These are phyloP conservation scores for Fusarium sp. DNA, from an alignment of 2,329 filamentous ascomycete species.

Conservation along the genomic window DNA sequence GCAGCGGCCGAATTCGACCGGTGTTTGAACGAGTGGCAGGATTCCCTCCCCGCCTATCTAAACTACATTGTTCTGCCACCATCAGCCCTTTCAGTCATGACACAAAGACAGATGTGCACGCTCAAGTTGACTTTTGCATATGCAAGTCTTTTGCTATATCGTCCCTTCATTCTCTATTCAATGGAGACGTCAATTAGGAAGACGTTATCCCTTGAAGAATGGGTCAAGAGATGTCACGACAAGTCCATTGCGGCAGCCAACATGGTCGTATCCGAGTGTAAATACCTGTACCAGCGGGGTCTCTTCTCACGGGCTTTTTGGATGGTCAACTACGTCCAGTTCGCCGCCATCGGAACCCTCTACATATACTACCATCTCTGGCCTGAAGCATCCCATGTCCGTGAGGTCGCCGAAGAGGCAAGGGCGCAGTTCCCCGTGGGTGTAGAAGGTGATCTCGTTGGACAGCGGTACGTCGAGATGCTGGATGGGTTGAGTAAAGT, in stretches of 20 bases:
- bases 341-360: neutral
- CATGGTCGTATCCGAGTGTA: neutral
- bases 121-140: neutral
- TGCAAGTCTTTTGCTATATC: neutral
- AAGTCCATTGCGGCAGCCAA: neutral
- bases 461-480: neutral
- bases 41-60: neutral
- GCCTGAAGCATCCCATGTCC: neutral
- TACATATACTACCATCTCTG: conserved; percentile 3
- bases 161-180: neutral
- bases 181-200: neutral
- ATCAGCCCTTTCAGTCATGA: neutral
- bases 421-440: neutral
- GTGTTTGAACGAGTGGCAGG: neutral
- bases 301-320: neutral
- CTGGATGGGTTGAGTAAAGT: neutral
- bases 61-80: neutral
- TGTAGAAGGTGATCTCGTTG: neutral
- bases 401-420: neutral
- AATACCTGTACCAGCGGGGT: neutral
- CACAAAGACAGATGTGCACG: neutral
- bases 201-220: neutral
- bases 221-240: neutral
- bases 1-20: neutral
- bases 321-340: neutral